phyloP scores from a whole-genome alignment of 768 basidiomycete genomes.

The Leccinum ochraceum region DNA sequence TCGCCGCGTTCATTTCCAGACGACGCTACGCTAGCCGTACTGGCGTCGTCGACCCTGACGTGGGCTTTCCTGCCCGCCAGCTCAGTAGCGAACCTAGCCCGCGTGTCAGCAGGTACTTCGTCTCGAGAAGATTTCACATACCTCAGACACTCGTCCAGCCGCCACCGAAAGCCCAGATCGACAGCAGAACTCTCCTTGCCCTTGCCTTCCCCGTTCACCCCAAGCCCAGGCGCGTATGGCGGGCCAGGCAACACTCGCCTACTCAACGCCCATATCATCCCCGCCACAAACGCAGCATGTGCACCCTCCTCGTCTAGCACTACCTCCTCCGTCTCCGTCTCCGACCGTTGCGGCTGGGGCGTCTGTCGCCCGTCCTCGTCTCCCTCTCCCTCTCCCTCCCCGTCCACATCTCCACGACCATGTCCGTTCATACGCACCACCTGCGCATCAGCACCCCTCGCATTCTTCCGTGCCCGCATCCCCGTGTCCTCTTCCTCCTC shows the following conservation, averaged over 20 bases:
- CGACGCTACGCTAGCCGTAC: conserved; percentile 7
- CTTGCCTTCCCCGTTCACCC: conserved; percentile 17
- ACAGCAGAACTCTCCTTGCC: conserved; percentile 38
- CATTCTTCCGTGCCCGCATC: not conserved
- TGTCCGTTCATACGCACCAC: not conserved
- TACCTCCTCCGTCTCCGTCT: conserved; percentile 34
- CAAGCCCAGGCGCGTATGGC: conserved; percentile 62
- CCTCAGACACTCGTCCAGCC: conserved; percentile 81
- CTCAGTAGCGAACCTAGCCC: conserved; percentile 76
- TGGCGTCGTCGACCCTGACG: conserved; percentile 2
- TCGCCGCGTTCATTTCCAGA: conserved; percentile 42
- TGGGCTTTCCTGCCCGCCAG: conserved; percentile 71
- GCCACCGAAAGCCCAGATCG: conserved; percentile 57
- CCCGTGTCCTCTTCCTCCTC: conserved; percentile 6
- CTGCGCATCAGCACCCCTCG: not conserved
- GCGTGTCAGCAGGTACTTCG: not conserved
- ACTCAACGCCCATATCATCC: conserved; percentile 83
- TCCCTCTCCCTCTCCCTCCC: conserved; percentile 12
- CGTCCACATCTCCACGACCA: conserved; percentile 17
- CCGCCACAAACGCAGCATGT: conserved; percentile 82
- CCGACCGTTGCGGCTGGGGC: conserved; percentile 16
- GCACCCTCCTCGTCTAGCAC: conserved; percentile 71
- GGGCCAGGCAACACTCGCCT: conserved; percentile 69
- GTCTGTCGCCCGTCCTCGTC: conserved; percentile 28
- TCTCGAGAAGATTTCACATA: conserved; percentile 27